Base-by-base conservation (phyloP, 805 yeast species). In the Ogataea sp. region DNA sequence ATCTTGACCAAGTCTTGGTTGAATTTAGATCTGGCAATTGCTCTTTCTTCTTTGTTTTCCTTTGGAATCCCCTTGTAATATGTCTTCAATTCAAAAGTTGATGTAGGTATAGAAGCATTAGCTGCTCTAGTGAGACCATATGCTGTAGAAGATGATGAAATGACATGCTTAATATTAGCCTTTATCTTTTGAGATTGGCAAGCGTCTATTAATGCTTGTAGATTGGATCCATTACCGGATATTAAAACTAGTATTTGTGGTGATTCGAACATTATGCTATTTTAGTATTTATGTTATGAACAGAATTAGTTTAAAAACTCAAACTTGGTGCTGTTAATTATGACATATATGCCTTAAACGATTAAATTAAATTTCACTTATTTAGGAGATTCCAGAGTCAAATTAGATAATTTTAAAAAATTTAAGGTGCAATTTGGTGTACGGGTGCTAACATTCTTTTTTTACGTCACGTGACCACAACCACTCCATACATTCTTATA, bases 191-290 rank as follows among this genome's bases (percentile, higher is more conserved):
- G 67, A 14, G 53, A 59, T 3, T 50, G 47, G 29, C 68, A 59
- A 1, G 90, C 84, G 58, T 93, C 96, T 26, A 93, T 87, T 30
- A 93, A 67, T 0, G 98, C 97, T 59, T 93, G 98, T 30, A 93
- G 67, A 55, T 93, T 93, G n/a, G 97, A 79, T 2, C 98, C 98
- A 23, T 83, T 81, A 0, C 98, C 98, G 0, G 97, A 89, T 18
- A 93, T 93, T 29, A 93, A 73, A 0, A 93, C 97, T 10, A 83
- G 67, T 41, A 83, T 75, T 14, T 35, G 31, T 17, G 37, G 33
- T 16, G 18, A 11, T 17, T 17, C 6, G 11, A 21, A 16, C 33
- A 30, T 30, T 16, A 6, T 30, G 13, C 13, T 26, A 5, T 26
- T 23, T 23, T 23, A 8, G 11, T 23, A 23, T 23, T 7, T 23